phyloP scores from a whole-genome alignment of 1,139 yeast genomes.

The Kodamaea arcana region DNA sequence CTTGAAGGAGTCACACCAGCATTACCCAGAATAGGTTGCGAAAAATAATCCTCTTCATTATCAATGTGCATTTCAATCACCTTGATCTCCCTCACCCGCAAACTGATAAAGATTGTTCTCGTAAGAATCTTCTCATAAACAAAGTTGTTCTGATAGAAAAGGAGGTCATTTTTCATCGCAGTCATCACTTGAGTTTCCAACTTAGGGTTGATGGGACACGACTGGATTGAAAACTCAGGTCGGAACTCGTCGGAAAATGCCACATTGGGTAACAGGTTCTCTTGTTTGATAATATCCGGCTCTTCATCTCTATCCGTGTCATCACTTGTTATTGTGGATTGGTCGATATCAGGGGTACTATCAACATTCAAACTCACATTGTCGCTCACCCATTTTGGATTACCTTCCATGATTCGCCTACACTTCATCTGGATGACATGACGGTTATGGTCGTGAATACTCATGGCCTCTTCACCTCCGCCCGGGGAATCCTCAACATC shows the following conservation, averaged over 20 bases:
- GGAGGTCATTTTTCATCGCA: constrained; percentile 55
- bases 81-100: constrained; percentile 56
- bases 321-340: constrained; percentile 5
- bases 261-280: constrained; percentile 29
- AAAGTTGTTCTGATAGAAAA: constrained; percentile 39
- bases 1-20: constrained; percentile 6
- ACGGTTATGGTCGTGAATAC: constrained; percentile 22
- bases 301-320: constrained; percentile 4
- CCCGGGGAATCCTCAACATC: not conserved
- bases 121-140: constrained; percentile 30
- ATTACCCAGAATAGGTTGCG: not conserved
- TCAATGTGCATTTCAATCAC: constrained; percentile 39
- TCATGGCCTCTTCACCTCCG: constrained; percentile 12
- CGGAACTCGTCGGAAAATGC: constrained; percentile 52
- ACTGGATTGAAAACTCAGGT: constrained; percentile 48
- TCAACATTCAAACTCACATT: not conserved
- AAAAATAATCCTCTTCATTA: constrained; percentile 2
- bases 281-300: constrained; percentile 8
- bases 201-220: constrained; percentile 48
- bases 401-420: constrained; percentile 21
- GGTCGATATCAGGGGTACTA: constrained; percentile 7
- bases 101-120: constrained; percentile 41
- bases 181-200: constrained; percentile 48
- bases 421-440: constrained; percentile 26
- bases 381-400: constrained; percentile 2